Percentiles rank a stretch among this genome's conserved stretches.
Evolutionary conservation across 176 grass and related monocot genomes (phyloP).

Genomic region (Lolium multiflorum): DNA sequence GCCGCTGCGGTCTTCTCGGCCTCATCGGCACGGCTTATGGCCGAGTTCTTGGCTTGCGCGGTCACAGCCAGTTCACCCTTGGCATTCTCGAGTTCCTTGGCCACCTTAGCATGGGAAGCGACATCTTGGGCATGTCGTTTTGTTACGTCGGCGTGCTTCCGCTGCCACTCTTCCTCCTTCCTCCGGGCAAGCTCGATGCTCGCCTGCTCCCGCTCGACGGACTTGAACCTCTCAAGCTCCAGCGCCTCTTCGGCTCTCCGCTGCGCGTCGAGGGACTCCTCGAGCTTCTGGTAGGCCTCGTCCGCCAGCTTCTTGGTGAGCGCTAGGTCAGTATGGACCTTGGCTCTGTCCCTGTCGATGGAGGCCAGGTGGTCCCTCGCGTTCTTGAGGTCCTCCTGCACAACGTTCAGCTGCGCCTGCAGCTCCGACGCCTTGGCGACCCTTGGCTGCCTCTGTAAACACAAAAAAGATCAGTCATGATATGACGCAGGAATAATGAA

Average conservation of each 20-base stretch:
- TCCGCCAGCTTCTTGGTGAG: slow-evolving; percentile 47
- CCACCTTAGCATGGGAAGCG: slow-evolving; percentile 42
- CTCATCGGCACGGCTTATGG: slow-evolving; percentile 49
- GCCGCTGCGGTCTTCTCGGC: slow-evolving; percentile 44
- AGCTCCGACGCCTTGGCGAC: slow-evolving; percentile 59
- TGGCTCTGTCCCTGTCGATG: slow-evolving; percentile 59
- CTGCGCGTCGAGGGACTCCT: slow-evolving; percentile 58
- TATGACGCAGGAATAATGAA: neutral
- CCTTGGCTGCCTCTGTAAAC: slow-evolving; percentile 62
- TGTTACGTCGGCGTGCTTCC: slow-evolving; percentile 44
- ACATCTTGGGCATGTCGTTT: slow-evolving; percentile 66
- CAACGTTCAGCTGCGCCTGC: slow-evolving; percentile 52
- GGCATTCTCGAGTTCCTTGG: slow-evolving; percentile 60
- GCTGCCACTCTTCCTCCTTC: slow-evolving; percentile 68
- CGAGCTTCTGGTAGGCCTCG: slow-evolving; percentile 54
- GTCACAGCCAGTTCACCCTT: slow-evolving; percentile 59
- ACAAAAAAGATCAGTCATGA: neutral
- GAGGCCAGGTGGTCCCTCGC: slow-evolving; percentile 53
- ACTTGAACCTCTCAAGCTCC: slow-evolving; percentile 76
- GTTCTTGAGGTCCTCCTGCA: slow-evolving; percentile 69
- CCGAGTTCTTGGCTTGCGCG: slow-evolving; percentile 48
- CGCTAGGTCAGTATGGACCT: slow-evolving; percentile 56
- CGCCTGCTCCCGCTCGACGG: slow-evolving; percentile 69
- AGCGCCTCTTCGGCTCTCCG: slow-evolving; percentile 67
- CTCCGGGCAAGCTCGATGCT: slow-evolving; percentile 49